Base-by-base conservation (phyloP, 805 yeast species). In the Cyberlindnera mrakii region DNA sequence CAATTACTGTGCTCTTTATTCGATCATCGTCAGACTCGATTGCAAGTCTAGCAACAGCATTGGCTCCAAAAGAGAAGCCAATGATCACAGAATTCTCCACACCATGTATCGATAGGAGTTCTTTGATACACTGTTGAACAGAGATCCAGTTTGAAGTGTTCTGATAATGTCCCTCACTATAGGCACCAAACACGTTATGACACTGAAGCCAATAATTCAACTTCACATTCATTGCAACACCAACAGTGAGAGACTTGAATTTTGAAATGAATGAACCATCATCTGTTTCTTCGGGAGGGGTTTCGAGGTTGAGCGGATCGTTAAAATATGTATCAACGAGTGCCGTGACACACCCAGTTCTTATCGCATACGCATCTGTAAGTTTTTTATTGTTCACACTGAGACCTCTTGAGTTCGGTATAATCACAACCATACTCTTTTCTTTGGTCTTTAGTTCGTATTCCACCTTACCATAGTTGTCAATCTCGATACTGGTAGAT, bases 311-410 rank as follows among this genome's bases (percentile, higher is more conserved):
- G 30, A 55, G 42, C 5, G 55, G 46, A 37, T 55, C 58, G 30
- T 45, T 37, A 30, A 48, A 51, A 43, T 55, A 55, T 3, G 53
- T 31, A 33, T 55, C 60, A 11, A 55, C 20, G 11, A 55, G 30
- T 2, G 58, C 57, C 33, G 53, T 51, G 16, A 55, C 60, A 45
- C 60, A 55, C 1, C 60, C 60, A 5, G 60, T 50, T 30, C 60
- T 47, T 4, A 55, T 50, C 0, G 60, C 50, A 35, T 55, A 55
- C 0, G 58, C 60, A 42, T 55, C 60, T 1, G 60, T 58, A 2
- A 55, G 37, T 38, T 55, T 55, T 41, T 50, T 41, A 27, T 55
- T 55, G 40, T 55, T 54, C 3, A 46, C 40, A 33, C 58, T 49
- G 5, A 55, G 40, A 1, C 57, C 58, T 16, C 49, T 43, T 1